Evolutionary conservation across 805 yeast species (phyloP).

Genomic region (Yarrowia sp.): DNA sequence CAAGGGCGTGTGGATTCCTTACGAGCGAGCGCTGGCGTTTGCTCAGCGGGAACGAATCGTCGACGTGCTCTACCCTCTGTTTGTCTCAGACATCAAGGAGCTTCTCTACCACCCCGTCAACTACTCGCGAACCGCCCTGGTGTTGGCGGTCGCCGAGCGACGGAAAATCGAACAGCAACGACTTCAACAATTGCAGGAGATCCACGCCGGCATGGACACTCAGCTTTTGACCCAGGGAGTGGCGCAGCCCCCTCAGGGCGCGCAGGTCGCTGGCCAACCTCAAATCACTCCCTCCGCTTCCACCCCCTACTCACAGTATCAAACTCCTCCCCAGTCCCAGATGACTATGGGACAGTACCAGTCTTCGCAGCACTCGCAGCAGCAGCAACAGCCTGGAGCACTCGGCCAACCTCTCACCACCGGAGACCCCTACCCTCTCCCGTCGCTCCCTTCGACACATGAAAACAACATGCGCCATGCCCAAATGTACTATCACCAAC

Average conservation of each 20-base stretch:
- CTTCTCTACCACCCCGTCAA: conserved; percentile 40
- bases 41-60: conserved; percentile 76
- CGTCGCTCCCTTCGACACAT: conserved; percentile 20
- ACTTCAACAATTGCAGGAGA: conserved; percentile 23
- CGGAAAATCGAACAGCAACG: conserved; percentile 32
- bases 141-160: conserved; percentile 38
- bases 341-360: conserved; percentile 28
- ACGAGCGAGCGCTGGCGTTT: conserved; percentile 76
- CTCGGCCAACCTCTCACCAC: background rate
- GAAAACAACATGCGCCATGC: conserved; percentile 17
- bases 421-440: conserved; percentile 19
- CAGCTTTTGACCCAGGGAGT: conserved; percentile 22
- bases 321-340: conserved; percentile 26
- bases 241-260: background rate
- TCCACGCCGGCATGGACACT: conserved; percentile 27
- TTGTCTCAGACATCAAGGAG: conserved; percentile 57
- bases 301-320: conserved; percentile 2
- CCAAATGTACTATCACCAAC: conserved; percentile 17
- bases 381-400: background rate
- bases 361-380: conserved; percentile 21
- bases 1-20: conserved; percentile 90
- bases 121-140: conserved; percentile 38
- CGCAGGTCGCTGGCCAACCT: conserved; percentile 5
- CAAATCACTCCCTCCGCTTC: background rate
- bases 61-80: conserved; percentile 65